Percentiles rank a stretch among this genome's conserved stretches.
Conservation (phyloP, 1,284 basidiomycete species). For the Trametes versicolor region DNA sequence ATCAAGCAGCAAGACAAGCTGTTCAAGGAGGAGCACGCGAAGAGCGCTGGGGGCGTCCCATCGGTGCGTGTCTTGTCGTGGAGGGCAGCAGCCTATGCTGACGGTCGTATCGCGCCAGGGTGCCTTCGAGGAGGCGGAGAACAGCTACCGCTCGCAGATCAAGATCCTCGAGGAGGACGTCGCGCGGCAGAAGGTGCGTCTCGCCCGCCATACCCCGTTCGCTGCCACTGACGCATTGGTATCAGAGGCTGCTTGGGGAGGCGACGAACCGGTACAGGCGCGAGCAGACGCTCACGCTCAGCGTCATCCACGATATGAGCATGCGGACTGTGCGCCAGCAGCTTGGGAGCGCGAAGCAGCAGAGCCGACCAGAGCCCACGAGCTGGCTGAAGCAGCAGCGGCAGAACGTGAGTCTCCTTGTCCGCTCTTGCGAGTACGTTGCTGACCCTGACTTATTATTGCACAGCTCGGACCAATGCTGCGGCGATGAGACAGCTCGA, state of each 20-base stretch:
- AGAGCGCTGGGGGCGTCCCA: conserved; percentile 48
- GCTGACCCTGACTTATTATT: conserved; percentile 24
- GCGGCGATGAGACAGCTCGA: conserved; percentile 38
- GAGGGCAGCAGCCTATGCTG: neutral
- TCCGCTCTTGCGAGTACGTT: neutral
- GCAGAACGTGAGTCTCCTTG: conserved; percentile 51
- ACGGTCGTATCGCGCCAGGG: conserved; percentile 45
- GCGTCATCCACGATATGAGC: conserved; percentile 76
- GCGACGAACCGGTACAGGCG: conserved; percentile 69
- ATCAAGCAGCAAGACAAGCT: conserved; percentile 93
- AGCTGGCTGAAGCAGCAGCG: conserved; percentile 73
- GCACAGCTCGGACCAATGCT: conserved; percentile 49
- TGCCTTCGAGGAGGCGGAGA: conserved; percentile 77
- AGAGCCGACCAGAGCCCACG: conserved; percentile 53
- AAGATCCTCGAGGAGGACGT: conserved; percentile 78
- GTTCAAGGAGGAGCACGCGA: conserved; percentile 80
- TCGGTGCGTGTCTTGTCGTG: conserved; percentile 37
- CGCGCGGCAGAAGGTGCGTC: conserved; percentile 59
- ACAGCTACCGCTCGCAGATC: conserved; percentile 75
- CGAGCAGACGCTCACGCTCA: conserved; percentile 85
- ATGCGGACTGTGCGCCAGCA: conserved; percentile 69
- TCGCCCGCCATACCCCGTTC: conserved; percentile 9
- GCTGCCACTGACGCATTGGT: conserved; percentile 7
- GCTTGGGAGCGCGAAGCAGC: conserved; percentile 51
- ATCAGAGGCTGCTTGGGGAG: conserved; percentile 63